phyloP scores from a whole-genome alignment of 192 early-diverging fungal genomes.

The Mycoemilia scoparia region DNA sequence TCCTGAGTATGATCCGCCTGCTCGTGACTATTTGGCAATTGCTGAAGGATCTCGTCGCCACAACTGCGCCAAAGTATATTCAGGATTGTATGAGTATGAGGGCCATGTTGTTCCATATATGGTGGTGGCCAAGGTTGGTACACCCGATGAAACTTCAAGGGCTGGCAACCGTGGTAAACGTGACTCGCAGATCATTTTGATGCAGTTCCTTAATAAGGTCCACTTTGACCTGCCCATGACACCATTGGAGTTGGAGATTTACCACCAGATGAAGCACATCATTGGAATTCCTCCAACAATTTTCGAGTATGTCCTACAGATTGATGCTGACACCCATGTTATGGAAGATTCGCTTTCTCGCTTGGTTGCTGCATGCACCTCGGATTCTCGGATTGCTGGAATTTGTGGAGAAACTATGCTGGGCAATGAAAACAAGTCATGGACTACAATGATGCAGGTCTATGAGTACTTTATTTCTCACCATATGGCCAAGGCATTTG shows the following conservation, averaged over 20 bases:
- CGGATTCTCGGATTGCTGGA: constrained; percentile 63
- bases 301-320: constrained; percentile 65
- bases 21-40: constrained; percentile 66
- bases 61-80: constrained; percentile 95
- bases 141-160: constrained; percentile 58
- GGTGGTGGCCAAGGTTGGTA: constrained; percentile 90
- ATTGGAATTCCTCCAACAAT: constrained; percentile 74
- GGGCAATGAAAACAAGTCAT: constrained; percentile 73
- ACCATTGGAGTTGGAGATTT: constrained; percentile 89
- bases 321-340: constrained; percentile 76
- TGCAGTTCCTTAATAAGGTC: constrained; percentile 91
- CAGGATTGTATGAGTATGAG: constrained; percentile 79
- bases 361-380: constrained; percentile 62
- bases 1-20: constrained; percentile 51
- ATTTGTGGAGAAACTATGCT: constrained; percentile 91
- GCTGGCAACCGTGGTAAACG: constrained; percentile 97
- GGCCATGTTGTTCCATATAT: constrained; percentile 87
- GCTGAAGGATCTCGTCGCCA: constrained; percentile 80
- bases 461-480: constrained; percentile 90
- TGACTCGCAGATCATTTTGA: constrained; percentile 91
- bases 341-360: constrained; percentile 74
- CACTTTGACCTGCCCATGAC: constrained; percentile 84
- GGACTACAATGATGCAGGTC: constrained; percentile 97
- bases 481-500: constrained; percentile 82
- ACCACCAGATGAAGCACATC: constrained; percentile 93